A percentile compares a stretch with the other conserved stretches of the same genome.
Evolutionary conservation across 306 rosid genomes (phyloP).

Genomic region (Rubus parviflorus): DNA sequence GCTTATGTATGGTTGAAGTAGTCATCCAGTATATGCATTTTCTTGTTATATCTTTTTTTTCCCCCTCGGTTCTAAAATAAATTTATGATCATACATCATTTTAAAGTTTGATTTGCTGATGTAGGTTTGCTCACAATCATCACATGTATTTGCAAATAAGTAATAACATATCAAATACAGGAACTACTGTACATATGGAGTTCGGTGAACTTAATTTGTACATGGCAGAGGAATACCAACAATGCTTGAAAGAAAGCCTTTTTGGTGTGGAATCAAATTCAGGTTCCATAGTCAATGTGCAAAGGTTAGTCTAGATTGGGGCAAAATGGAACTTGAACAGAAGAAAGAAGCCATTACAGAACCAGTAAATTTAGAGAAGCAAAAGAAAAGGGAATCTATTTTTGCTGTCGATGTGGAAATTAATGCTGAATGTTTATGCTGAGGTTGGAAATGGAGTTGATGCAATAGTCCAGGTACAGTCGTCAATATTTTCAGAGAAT

Average conservation of each 20-base stretch:
- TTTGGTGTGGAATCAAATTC: conserved; percentile 89
- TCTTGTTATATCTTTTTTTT: background rate
- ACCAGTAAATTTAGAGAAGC: conserved; percentile 60
- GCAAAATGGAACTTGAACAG: conserved; percentile 71
- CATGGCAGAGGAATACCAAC: conserved; percentile 92
- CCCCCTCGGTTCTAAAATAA: background rate
- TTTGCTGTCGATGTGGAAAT: conserved; percentile 95
- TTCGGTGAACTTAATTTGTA: conserved; percentile 93
- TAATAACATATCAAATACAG: conserved; percentile 76
- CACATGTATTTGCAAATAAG: conserved; percentile 87
- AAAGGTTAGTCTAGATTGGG: conserved; percentile 94
- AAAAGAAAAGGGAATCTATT: conserved; percentile 82
- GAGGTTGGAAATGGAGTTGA: conserved; percentile 96
- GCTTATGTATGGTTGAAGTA: background rate
- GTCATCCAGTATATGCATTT: background rate
- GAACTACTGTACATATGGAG: conserved; percentile 78
- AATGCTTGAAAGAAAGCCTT: conserved; percentile 80
- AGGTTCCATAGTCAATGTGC: conserved; percentile 82
- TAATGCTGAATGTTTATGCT: conserved; percentile 75
- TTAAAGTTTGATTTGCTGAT: conserved; percentile 38
- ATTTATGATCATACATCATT: background rate
- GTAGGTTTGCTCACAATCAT: conserved; percentile 92
- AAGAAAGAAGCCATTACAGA: conserved; percentile 51
- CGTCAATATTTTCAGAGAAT: conserved; percentile 98
- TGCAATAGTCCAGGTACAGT: conserved; percentile 83